Base-by-base conservation (phyloP, 1,139 yeast species). In the Candida neerlandica region DNA sequence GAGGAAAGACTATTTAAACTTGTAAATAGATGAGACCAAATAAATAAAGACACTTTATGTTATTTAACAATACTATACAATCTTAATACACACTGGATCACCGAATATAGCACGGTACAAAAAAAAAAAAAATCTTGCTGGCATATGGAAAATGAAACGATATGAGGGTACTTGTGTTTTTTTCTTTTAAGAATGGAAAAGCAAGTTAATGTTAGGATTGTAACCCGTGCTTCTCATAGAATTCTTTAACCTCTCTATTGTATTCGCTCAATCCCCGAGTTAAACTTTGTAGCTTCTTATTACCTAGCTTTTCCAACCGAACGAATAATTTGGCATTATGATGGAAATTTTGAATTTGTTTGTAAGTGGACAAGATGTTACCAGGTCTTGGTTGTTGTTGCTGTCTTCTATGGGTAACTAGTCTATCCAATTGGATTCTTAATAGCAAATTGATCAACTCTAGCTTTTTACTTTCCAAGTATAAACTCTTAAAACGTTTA, bases 11-110 rank as follows among this genome's bases (percentile, higher is more conserved):
- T 26, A 12, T 29, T 11, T 57, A 46, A 42, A 15, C 48, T 41
- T 48, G 51, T 52, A 50, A 14, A 48, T 45, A 47, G 50, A 41
- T 9, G 21, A 38, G 38, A 35, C 15, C 16, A 14, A 23, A 34
- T 26, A 40, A n/a, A 40, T 33, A 18, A 21, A 46, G 16, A 19
- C 7, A 37, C 19, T n/a, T 32, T 12, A 15, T 32, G 9, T 32
- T 32, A 7, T 32, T 32, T 32, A 12, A 7, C 14, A 10, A 32
- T 9, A 15, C 15, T 5, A 15, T 11, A 14, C 16, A 14, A 15
- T 16, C 11, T 27, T 37, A 37, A 12, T 11, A 11, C 4, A 16
- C 23, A 37, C 26, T 37, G 27, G 9, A 19, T 11, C 26, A 10
- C 6, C 5, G 11, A 37, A 19, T 35, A 10, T 18, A n/a, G n/a